These are phyloP conservation scores for Tylopilus vinaceipallidus DNA, from an alignment of 768 basidiomycete genomes.

Conservation along the genomic window DNA sequence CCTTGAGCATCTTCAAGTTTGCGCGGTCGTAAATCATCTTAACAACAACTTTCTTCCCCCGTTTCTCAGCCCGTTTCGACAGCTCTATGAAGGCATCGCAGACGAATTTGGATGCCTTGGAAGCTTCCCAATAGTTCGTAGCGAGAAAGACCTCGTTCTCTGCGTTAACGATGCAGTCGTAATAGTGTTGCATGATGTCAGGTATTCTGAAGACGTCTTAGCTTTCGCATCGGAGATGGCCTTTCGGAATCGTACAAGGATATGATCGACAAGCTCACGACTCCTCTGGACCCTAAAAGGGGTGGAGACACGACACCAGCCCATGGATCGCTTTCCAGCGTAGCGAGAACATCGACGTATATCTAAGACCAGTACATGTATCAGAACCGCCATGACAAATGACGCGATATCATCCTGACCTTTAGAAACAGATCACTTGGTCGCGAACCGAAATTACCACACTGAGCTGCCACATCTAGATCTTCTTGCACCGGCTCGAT, in stretches of 20 bases:
- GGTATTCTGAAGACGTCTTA: conserved; percentile 45
- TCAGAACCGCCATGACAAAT: background rate
- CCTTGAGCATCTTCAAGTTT: conserved; percentile 46
- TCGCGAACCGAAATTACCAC: conserved; percentile 51
- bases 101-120: conserved; percentile 50
- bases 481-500: conserved; percentile 38
- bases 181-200: conserved; percentile 72
- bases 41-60: conserved; percentile 51
- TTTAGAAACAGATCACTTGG: conserved; percentile 62
- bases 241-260: conserved; percentile 41
- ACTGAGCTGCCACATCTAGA: conserved; percentile 44
- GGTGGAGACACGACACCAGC: conserved; percentile 59
- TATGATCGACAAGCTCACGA: conserved; percentile 60
- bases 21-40: conserved; percentile 74
- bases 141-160: conserved; percentile 65
- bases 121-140: conserved; percentile 61
- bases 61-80: conserved; percentile 43
- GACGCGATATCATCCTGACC: conserved; percentile 33
- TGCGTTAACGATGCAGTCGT: conserved; percentile 58
- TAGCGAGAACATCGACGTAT: conserved; percentile 59
- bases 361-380: conserved; percentile 39
- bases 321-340: conserved; percentile 52
- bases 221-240: background rate
- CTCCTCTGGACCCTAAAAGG: conserved; percentile 60
- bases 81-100: conserved; percentile 52